A percentile compares a stretch with the other conserved stretches of the same genome.
Evolutionary conservation across 192 early-diverging fungal genomes (phyloP).

Genomic region (Entomortierella parvispora): DNA sequence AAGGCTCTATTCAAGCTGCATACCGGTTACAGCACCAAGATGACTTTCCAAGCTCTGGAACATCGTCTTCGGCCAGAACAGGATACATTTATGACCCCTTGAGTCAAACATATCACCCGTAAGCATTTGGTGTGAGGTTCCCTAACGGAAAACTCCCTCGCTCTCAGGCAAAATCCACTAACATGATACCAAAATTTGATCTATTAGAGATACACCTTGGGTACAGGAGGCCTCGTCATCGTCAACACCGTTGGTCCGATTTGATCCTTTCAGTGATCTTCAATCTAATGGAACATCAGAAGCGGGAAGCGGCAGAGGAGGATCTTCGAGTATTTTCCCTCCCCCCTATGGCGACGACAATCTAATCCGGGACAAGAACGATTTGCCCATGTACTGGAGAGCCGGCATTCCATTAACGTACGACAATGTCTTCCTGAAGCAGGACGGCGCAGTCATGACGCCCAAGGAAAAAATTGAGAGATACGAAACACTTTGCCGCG

Average conservation of each 20-base stretch:
- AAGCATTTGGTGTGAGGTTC: background rate
- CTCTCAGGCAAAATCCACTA: background rate
- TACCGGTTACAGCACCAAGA: conserved; percentile 7
- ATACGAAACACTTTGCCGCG: conserved; percentile 9
- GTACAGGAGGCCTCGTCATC: conserved; percentile 1
- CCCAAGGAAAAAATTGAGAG: conserved; percentile 21
- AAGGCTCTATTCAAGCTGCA: background rate
- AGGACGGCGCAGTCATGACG: conserved; percentile 25
- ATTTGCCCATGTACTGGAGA: conserved; percentile 21
- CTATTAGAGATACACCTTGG: conserved; percentile 8
- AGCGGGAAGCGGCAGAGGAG: conserved; percentile 10
- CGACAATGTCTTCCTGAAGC: conserved; percentile 26
- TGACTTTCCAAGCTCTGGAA: background rate
- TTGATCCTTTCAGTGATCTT: background rate
- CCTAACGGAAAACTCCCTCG: no score
- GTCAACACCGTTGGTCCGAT: background rate
- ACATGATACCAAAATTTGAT: no score
- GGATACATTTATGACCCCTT: conserved; percentile 23
- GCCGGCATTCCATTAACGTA: conserved; percentile 21
- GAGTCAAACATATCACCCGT: conserved; percentile 28
- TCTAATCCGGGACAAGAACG: conserved; percentile 10
- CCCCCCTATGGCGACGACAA: conserved; percentile 7
- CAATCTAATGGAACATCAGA: conserved; percentile 5
- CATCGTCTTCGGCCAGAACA: conserved; percentile 4
- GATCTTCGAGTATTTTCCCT: background rate